These are phyloP conservation scores for Sphagnum magellanicum DNA, from an alignment of 228 moss, liverwort and hornwort genomes.

Conservation along the genomic window DNA sequence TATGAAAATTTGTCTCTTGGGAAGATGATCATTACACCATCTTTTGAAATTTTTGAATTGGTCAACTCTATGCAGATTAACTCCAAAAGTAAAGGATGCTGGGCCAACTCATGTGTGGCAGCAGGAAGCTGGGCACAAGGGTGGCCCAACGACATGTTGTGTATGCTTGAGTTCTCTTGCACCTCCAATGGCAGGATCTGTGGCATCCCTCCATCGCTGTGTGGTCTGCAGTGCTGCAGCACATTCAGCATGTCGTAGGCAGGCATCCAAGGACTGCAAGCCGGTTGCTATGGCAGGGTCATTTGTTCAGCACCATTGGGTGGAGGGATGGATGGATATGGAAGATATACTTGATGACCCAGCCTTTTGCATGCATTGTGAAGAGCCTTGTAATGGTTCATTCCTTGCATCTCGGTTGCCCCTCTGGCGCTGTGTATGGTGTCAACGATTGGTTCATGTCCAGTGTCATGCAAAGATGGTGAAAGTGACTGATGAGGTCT, in stretches of 20 bases:
- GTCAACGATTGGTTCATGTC: constrained; percentile 48
- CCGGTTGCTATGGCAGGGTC: constrained; percentile 27
- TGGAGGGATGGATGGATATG: constrained; percentile 59
- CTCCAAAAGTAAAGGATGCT: constrained; percentile 20
- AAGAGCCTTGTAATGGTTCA: constrained; percentile 43
- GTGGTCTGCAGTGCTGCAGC: constrained; percentile 41
- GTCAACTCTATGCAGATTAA: neutral
- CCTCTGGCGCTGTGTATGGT: constrained; percentile 56
- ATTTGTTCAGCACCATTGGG: constrained; percentile 43
- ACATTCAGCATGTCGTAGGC: constrained; percentile 28
- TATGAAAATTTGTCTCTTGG: too few species aligned
- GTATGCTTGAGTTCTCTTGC: constrained; percentile 44
- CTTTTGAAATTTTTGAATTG: neutral
- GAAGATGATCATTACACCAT: too few species aligned
- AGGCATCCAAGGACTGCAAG: constrained; percentile 41
- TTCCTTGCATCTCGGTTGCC: constrained; percentile 38
- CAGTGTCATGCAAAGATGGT: constrained; percentile 40
- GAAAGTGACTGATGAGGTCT: constrained; percentile 21
- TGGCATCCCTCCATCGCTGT: constrained; percentile 41
- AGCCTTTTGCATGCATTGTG: constrained; percentile 44
- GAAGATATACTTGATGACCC: constrained; percentile 52
- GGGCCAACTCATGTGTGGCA: constrained; percentile 46
- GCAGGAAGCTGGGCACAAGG: constrained; percentile 42
- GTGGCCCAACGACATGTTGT: constrained; percentile 42
- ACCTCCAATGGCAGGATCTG: constrained; percentile 25